Base-by-base conservation (phyloP, 2,329 filamentous ascomycete species). In the Bipolaris zeicola region DNA sequence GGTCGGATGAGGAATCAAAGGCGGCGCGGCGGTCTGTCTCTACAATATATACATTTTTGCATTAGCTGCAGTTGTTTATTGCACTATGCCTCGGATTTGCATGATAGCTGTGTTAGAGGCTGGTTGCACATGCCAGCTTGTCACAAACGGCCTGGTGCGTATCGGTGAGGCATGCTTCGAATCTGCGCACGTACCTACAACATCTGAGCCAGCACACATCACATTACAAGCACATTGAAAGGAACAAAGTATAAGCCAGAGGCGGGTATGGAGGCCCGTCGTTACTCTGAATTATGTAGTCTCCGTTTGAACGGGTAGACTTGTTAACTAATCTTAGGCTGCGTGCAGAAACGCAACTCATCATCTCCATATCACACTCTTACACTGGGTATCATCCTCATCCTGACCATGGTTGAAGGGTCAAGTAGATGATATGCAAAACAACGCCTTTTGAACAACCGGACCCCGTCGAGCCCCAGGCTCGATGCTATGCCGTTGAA, bases 401-500 rank as follows among this genome's bases (percentile, higher is more conserved):
- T 57, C 60, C 57, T 71, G 65, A 62, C 72, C 71, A 65, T 66
- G 71, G 73, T 76, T 76, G 73, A 76, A 76, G 68, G 70, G 72
- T 57, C 71, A 73, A 70, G 61, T 55, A 62, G 67, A 71, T 72
- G 69, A 71, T 68, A 64, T 72, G 70, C 69, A 73, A 62, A 62
- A 54, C 64, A 74, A 75, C 72, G 72, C 72, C 72, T 71, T 68
- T 71, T 69, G 64, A 66, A 68, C 63, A 46, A 65, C 61, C 62
- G 67, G 68, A 71, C 60, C 61, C 66, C 67, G 56, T 51, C 53
- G 61, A 67, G 65, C 60, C 65, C 67, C 64, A 58, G 62, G 67
- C 68, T 68, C 66, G 60, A 74, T 73, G 69, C 72, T 73, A 81
- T 86, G 84, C 84, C 83, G 85, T 87, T 87, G 84, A 87, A 86